phyloP scores from a whole-genome alignment of 2,329 filamentous ascomycete species.

The Scedosporium aurantiacum region DNA sequence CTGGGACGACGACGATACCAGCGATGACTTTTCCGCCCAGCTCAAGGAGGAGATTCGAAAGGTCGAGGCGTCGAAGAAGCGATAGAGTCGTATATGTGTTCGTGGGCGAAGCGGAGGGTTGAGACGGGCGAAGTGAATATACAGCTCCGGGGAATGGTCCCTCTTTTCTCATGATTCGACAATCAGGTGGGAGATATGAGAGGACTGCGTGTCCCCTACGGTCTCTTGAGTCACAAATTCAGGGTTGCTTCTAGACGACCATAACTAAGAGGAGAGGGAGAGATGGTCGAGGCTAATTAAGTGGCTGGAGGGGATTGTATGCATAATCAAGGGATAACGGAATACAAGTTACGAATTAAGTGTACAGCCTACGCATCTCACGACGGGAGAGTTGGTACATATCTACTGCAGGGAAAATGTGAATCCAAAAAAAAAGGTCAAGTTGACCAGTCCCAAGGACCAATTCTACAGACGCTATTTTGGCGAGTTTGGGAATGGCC shows the following conservation, averaged over 20 bases:
- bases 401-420: too few species aligned
- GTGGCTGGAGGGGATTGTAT: not conserved
- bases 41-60: slow-evolving; percentile 93
- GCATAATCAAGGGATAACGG: slow-evolving; percentile 8
- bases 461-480: too few species aligned
- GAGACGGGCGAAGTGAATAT: not conserved
- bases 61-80: slow-evolving; percentile 65
- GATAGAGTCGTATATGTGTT: slow-evolving; percentile 23
- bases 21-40: slow-evolving; percentile 90
- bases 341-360: slow-evolving; percentile 10
- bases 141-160: not conserved
- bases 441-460: too few species aligned
- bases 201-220: not conserved
- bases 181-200: not conserved
- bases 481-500: too few species aligned
- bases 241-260: not conserved
- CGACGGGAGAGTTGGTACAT: too few species aligned
- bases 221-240: not conserved
- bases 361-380: slow-evolving; percentile 9
- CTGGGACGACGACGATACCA: slow-evolving; percentile 98
- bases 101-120: not conserved
- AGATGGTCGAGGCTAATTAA: not conserved
- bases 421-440: too few species aligned
- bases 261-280: not conserved
- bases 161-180: not conserved